These are phyloP conservation scores for Posidonia australis DNA, from an alignment of 106 monocot genomes.

Conservation along the genomic window DNA sequence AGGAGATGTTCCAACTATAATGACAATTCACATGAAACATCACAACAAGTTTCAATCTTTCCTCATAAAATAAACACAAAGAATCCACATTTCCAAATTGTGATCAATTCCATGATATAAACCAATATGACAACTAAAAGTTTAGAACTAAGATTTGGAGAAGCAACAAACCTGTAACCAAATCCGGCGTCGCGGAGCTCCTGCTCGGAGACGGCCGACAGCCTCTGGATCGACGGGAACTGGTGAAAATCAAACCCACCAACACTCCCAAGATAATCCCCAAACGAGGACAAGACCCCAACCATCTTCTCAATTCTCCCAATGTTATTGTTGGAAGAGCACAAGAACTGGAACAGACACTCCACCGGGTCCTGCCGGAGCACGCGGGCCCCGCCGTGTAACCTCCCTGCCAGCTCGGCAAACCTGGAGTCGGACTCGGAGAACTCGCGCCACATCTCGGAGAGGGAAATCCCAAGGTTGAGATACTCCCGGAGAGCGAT, in stretches of 20 bases:
- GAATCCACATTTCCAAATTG: too few species aligned
- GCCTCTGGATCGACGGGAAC: conserved; percentile 63
- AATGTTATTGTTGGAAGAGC: conserved; percentile 95
- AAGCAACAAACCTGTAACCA: conserved; percentile 63
- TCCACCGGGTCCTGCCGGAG: conserved; percentile 92
- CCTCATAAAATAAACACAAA: too few species aligned
- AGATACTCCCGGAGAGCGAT: conserved; percentile 60
- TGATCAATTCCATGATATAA: too few species aligned
- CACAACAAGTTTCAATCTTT: not conserved
- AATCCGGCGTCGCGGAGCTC: conserved; percentile 81
- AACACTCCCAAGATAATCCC: conserved; percentile 54
- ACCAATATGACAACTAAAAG: too few species aligned
- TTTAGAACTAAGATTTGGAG: not conserved
- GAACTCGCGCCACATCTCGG: conserved; percentile 59
- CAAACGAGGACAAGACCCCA: conserved; percentile 41
- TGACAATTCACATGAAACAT: not conserved
- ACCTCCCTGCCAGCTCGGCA: conserved; percentile 41
- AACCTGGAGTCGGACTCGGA: conserved; percentile 47
- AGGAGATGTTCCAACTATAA: too few species aligned
- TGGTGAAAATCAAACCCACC: conserved; percentile 55
- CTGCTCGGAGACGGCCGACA: conserved; percentile 49
- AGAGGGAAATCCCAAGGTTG: conserved; percentile 54
- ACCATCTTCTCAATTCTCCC: conserved; percentile 93
- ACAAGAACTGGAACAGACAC: conserved; percentile 90
- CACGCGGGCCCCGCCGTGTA: conserved; percentile 75